Conservation (phyloP, 768 basidiomycete species). For the Suillus weaverae region DNA sequence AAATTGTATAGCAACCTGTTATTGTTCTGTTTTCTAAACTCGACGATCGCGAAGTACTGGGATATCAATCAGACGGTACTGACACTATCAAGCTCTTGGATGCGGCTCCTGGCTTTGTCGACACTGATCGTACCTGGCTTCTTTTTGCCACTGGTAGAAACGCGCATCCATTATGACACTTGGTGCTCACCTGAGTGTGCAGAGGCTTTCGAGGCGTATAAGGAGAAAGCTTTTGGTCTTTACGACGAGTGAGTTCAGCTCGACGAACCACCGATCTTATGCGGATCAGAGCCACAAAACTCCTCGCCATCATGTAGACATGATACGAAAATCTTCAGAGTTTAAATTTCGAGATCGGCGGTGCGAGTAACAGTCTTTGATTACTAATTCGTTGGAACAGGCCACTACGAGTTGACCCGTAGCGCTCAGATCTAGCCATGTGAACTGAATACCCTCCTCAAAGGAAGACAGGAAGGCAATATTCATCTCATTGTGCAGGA, state of each 20-base stretch:
- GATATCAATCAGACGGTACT: slow-evolving; percentile 42
- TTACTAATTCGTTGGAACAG: slow-evolving; percentile 24
- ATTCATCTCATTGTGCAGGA: slow-evolving; percentile 61
- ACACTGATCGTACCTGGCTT: slow-evolving; percentile 54
- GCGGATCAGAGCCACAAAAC: slow-evolving; percentile 46
- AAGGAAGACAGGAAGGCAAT: slow-evolving; percentile 50
- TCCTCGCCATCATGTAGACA: slow-evolving; percentile 50
- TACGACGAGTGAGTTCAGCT: slow-evolving; percentile 45
- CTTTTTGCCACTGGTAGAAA: slow-evolving; percentile 45
- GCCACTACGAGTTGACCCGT: slow-evolving; percentile 54
- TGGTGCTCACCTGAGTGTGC: slow-evolving; percentile 1
- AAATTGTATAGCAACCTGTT: slow-evolving; percentile 6
- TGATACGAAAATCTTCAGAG: slow-evolving; percentile 52
- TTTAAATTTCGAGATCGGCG: slow-evolving; percentile 53
- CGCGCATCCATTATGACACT: neutral
- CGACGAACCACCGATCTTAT: too few relatives aligned
- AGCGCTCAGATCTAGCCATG: slow-evolving; percentile 76
- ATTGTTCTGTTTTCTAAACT: neutral
- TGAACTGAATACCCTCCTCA: slow-evolving; percentile 53
- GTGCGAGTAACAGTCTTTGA: slow-evolving; percentile 20
- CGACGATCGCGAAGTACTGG: slow-evolving; percentile 38
- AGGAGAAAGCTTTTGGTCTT: slow-evolving; percentile 50
- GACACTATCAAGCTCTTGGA: slow-evolving; percentile 32
- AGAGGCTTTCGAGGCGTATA: slow-evolving; percentile 58
- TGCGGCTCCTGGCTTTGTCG: slow-evolving; percentile 48